Conservation (phyloP, 192 early-diverging fungal species). For the Coemansia sp. region DNA sequence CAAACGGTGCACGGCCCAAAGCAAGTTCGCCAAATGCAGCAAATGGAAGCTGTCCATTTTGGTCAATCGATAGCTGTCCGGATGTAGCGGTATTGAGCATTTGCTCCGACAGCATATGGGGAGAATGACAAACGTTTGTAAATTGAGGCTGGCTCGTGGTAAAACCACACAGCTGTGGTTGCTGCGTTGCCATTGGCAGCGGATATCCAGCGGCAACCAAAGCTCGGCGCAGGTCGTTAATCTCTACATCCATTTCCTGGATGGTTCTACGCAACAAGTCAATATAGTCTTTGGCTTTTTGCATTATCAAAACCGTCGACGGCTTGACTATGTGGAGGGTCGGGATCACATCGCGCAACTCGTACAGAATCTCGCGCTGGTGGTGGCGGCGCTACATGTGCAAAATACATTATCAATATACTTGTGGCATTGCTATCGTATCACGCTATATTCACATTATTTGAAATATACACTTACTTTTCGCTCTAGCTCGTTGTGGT, state of each 20-base stretch:
- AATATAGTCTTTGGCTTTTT: constrained; percentile 57
- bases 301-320: constrained; percentile 57
- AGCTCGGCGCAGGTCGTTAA: constrained; percentile 50
- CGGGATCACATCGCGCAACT: constrained; percentile 55
- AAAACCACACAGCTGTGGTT: constrained; percentile 32
- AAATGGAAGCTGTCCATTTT: constrained; percentile 31
- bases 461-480: constrained; percentile 27
- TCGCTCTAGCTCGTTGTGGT: constrained; percentile 57
- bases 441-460: neutral
- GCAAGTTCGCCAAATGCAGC: constrained; percentile 33
- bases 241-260: constrained; percentile 52
- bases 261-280: constrained; percentile 48
- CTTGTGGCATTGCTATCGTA: too few relatives aligned
- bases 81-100: constrained; percentile 24
- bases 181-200: constrained; percentile 45
- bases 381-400: constrained; percentile 50
- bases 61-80: constrained; percentile 28
- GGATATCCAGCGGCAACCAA: constrained; percentile 53
- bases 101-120: constrained; percentile 33
- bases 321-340: constrained; percentile 52
- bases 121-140: constrained; percentile 26
- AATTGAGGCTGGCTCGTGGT: constrained; percentile 24
- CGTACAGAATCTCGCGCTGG: constrained; percentile 54
- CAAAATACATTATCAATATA: neutral
- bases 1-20: constrained; percentile 31